Evolutionary conservation across 352 stramenopile species (phyloP), one percentile per base, ranked within the genome.

Genomic region (Lagenidium giganteum): DNA sequence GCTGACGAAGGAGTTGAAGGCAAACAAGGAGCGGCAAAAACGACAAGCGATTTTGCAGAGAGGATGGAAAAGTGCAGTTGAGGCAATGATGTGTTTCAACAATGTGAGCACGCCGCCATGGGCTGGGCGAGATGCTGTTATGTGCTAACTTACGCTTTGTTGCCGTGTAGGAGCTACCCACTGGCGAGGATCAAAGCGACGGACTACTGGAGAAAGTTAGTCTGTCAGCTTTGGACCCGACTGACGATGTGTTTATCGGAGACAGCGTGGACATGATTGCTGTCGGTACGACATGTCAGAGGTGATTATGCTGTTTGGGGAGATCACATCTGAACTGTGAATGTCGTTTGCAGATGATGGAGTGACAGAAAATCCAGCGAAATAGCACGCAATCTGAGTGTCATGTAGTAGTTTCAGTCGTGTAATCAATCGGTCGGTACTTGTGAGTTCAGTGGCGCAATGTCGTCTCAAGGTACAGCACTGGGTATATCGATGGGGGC

Each of bases 11-110:
- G 82, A 94, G 39, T 58, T 94, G 20, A 79, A 88, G 42, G 82
- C 79, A 7, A 94, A 94, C 60, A 94, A 91, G 36, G 82, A 94
- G 46, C 75, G 80, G 7, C 80, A 93, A 62, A 87, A 87, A 18
- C 74, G 79, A 18, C 82, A 93, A 60, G 79, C 82, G 23, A 91
- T 94, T 46, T 89, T 94, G 77, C 79, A 94, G 18, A 87, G 91
- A 56, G 82, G 82, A 7, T 94, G 82, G 82, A 94, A 88, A 54
- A 86, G 76, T 40, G 82, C 82, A 6, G 79, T 89, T 24, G 77
- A 90, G 23, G 80, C 78, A 16, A 92, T 89, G 74, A 80, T 88
- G 46, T 66, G 63, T 13, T 70, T 83, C 47, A 86, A 73, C 44
- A 82, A 64, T 25, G 76, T 88, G 63, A 52, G 62, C 62, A 6